Base-by-base conservation (phyloP, 805 yeast genomes). In the Teunomyces gatunensis region DNA sequence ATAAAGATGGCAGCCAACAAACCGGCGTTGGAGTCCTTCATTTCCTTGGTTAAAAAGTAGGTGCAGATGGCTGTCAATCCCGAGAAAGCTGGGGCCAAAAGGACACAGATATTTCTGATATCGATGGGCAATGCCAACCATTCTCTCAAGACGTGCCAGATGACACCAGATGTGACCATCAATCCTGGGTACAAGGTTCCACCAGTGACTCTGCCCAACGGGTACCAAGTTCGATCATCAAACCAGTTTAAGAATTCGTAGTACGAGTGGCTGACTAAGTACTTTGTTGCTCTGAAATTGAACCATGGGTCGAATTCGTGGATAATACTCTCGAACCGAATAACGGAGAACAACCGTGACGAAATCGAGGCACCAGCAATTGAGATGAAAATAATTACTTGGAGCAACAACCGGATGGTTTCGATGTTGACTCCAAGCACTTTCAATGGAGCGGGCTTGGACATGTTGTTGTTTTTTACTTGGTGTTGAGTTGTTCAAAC, bases 161-260 rank as follows among this genome's bases (percentile, higher is more conserved):
- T 84, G 18, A 88, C 78, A 18, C 96, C 95, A n/a, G 95, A 84
- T 3, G 99, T 89, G 21, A 95, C 96, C 99, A 94, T 94, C 55
- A 95, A 74, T 6, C 99, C 99, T 3, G 99, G 99, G 63, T 95
- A 94, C 52, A 94, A 70, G 1, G 99, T 95, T 49, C 99, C 99
- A 57, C 99, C 99, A 10, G 99, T 94, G 61, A 94, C 99, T 72
- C 99, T 81, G 17, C 99, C 99, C 56, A 94, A 77, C 15, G 99
- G 99, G 67, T 94, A 94, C 99, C 99, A 94, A 15, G 99, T 92
- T 64, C 96, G 82, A 66, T 92, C 97, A 66, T 94, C 99, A 61
- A 94, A 94, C 99, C 99, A 94, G 67, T 94, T 94, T 61, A 95
- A 77, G 62, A 94, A 95, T 55, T 90, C 91, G 74, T 90, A 86